These are phyloP conservation scores for Volvariella volvacea DNA, from an alignment of 1,284 basidiomycete genomes.

Conservation along the genomic window DNA sequence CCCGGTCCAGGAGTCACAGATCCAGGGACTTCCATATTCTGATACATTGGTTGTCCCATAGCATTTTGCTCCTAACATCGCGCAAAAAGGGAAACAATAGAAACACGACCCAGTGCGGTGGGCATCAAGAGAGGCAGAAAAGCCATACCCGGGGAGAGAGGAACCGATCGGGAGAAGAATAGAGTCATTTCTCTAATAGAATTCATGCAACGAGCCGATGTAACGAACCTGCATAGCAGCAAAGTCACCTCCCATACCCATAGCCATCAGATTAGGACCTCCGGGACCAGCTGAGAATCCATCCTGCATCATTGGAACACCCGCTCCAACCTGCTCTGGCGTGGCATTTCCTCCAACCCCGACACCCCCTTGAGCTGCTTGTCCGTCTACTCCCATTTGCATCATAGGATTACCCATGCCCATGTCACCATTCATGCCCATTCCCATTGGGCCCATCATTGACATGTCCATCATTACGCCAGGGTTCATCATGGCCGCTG, in stretches of 20 bases:
- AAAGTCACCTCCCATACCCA: conserved; percentile 47
- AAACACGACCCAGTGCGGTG: conserved; percentile 12
- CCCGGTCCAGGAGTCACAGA: conserved; percentile 22
- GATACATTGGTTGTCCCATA: conserved; percentile 45
- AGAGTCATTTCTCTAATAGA: not conserved
- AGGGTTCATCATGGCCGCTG: conserved; percentile 58
- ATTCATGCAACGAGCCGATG: not conserved
- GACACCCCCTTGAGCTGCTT: conserved; percentile 38
- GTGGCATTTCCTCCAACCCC: conserved; percentile 23
- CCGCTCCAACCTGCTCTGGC: conserved; percentile 26
- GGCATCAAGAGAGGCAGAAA: conserved; percentile 9
- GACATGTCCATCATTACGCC: conserved; percentile 60
- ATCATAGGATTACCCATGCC: conserved; percentile 37
- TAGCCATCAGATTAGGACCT: conserved; percentile 45
- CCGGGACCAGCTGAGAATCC: conserved; percentile 35
- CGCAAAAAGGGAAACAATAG: conserved; percentile 19
- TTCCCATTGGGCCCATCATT: conserved; percentile 48
- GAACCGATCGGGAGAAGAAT: not conserved
- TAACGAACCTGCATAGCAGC: conserved; percentile 50
- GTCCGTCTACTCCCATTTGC: conserved; percentile 34
- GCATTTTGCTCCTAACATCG: conserved; percentile 35
- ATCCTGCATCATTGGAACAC: conserved; percentile 38
- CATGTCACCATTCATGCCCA: conserved; percentile 43
- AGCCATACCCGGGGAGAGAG: not conserved
- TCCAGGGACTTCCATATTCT: conserved; percentile 37